Evolutionary conservation across 345 rosid species (phyloP).

Genomic region (Heritiera littoralis): DNA sequence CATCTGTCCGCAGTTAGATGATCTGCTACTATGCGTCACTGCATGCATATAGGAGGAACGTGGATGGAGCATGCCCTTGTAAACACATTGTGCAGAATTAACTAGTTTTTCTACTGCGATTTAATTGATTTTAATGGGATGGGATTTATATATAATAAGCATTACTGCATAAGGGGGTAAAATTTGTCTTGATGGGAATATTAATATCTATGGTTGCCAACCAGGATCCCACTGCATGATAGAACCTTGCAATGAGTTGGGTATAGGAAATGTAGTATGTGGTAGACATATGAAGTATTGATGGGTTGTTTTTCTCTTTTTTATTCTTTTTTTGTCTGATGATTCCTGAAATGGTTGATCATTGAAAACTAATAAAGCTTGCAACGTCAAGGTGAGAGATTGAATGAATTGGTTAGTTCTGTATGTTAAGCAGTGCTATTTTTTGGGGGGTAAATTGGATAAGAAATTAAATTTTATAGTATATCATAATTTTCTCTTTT

Average conservation of each 20-base stretch:
- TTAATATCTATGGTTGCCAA: not conserved
- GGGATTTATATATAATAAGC: slow-evolving; percentile 20
- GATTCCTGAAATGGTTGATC: not conserved
- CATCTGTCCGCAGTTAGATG: slow-evolving; percentile 68
- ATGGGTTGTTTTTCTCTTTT: not conserved
- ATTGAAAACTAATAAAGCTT: not conserved
- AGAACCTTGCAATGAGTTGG: not conserved
- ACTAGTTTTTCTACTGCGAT: not conserved
- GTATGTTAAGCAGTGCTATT: too few species aligned
- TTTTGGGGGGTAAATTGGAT: too few species aligned
- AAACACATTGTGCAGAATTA: slow-evolving; percentile 28
- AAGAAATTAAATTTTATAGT: too few species aligned
- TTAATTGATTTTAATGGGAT: slow-evolving; percentile 21
- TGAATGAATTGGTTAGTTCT: not conserved
- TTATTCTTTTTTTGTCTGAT: not conserved
- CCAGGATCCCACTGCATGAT: not conserved
- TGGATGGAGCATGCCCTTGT: slow-evolving; percentile 22
- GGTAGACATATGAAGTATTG: not conserved
- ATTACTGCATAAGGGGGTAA: not conserved
- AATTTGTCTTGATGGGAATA: not conserved
- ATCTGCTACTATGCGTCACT: not conserved
- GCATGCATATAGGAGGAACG: not conserved
- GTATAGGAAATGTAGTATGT: not conserved
- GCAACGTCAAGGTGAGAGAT: not conserved
- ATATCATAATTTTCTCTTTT: too few species aligned